A percentile compares a stretch with the other conserved stretches of the same genome.
Conservation (phyloP, 1,139 yeast species). For the Taiozyma sp. region DNA sequence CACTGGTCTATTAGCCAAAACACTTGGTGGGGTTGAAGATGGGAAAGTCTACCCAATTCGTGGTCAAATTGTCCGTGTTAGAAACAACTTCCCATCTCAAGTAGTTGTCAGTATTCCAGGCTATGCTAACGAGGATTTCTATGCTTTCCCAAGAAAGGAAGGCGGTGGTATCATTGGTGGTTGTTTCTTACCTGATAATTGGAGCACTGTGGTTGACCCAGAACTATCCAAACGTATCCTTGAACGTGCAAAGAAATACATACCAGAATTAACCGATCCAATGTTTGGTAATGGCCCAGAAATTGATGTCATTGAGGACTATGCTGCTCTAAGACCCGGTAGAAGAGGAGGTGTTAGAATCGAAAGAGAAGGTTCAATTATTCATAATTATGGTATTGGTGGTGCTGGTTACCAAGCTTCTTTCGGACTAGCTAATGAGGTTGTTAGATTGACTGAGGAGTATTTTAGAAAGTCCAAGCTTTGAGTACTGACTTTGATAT, state of each 20-base stretch:
- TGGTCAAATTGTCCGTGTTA: slow-evolving; percentile 52
- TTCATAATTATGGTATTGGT: slow-evolving; percentile 69
- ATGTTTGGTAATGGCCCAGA: slow-evolving; percentile 21
- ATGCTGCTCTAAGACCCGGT: slow-evolving; percentile 71
- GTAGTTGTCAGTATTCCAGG: slow-evolving; percentile 40
- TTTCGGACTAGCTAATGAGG: slow-evolving; percentile 52
- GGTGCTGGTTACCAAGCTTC: slow-evolving; percentile 70
- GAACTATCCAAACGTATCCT: slow-evolving; percentile 42
- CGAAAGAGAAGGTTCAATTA: slow-evolving; percentile 37
- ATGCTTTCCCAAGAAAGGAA: slow-evolving; percentile 32
- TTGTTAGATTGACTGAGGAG: slow-evolving; percentile 25
- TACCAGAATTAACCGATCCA: slow-evolving; percentile 49
- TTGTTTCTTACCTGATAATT: slow-evolving; percentile 36
- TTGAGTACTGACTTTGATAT: background rate
- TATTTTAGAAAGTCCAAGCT: slow-evolving; percentile 5
- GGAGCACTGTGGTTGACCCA: slow-evolving; percentile 30
- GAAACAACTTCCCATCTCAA: slow-evolving; percentile 21
- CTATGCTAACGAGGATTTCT: slow-evolving; percentile 24
- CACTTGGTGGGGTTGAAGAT: slow-evolving; percentile 47
- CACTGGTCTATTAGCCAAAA: slow-evolving; percentile 27
- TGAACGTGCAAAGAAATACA: slow-evolving; percentile 39
- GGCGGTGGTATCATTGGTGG: slow-evolving; percentile 74
- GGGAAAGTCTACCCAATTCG: slow-evolving; percentile 45
- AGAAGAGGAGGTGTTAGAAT: slow-evolving; percentile 54
- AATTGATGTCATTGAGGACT: slow-evolving; percentile 41